These are phyloP conservation scores for Cyberlindnera xishuangbannaensis DNA, from an alignment of 805 yeast species.

Conservation along the genomic window DNA sequence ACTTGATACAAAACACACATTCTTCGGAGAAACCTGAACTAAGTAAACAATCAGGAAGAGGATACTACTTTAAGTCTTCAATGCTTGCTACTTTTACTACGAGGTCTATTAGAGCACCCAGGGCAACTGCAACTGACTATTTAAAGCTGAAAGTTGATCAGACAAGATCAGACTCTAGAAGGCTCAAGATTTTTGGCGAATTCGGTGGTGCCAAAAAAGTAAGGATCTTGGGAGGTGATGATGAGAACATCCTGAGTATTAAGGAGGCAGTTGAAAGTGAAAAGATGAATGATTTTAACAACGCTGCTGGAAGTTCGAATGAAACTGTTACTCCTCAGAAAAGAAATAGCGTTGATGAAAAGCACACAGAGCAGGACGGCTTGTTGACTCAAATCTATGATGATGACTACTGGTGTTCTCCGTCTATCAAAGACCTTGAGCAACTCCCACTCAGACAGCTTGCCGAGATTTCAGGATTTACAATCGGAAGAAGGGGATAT, in stretches of 20 bases:
- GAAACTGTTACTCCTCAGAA: too few species aligned
- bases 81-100: conserved; percentile 15
- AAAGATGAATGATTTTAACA: too few species aligned
- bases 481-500: conserved; percentile 59
- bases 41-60: not conserved
- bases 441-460: conserved; percentile 41
- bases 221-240: conserved; percentile 22
- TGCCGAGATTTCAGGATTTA: conserved; percentile 52
- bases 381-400: conserved; percentile 1
- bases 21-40: not conserved
- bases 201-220: conserved; percentile 24
- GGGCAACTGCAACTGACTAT: conserved; percentile 16
- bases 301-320: too few species aligned
- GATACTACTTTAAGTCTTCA: conserved; percentile 7
- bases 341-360: conserved; percentile 1
- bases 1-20: conserved; percentile 6
- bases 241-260: conserved; percentile 3
- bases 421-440: conserved; percentile 47
- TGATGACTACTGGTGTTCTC: conserved; percentile 67
- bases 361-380: conserved; percentile 3
- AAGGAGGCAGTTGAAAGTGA: too few species aligned
- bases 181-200: conserved; percentile 31
- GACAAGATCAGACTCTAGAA: conserved; percentile 37
- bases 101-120: conserved; percentile 24
- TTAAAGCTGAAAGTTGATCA: conserved; percentile 35